Evolutionary conservation across 2,329 filamentous ascomycete genomes (phyloP), one percentile per base, ranked within the genome.

Genomic region (Saccharata proteae): DNA sequence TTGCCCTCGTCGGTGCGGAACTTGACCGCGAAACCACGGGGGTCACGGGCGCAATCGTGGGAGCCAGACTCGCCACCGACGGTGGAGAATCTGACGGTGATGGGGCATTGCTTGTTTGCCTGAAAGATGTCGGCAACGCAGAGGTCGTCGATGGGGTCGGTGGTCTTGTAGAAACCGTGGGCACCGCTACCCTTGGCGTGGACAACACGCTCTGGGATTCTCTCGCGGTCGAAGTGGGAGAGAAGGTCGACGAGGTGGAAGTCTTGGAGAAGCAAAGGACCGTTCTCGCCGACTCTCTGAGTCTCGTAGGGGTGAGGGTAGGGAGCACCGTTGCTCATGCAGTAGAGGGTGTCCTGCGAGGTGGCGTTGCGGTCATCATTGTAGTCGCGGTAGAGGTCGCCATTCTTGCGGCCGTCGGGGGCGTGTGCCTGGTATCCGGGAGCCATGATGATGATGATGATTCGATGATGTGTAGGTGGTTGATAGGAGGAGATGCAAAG

Each of bases 1-100:
- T 81, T 81, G n/a, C 77, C 77, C 43, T 82, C 72, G 12, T 77
- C 71, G 0, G 78, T 82, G 21, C 75, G 67, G 56, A 84, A 78
- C 57, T 83, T 84, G 40, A 80, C 63, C 2, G 76, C 67, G 45
- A 84, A 83, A 0, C 80, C 80, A 45, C 77, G 64, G 7, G 77
- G 77, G 42, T 85, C 79, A 37, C 80, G 71, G 18, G 76, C 77
- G 40, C 71, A 74, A 45, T 84, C 79, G 35, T 77, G 66, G 4
- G 74, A 80, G 5, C 78, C 78, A 36, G 71, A 72, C 53, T 83
- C 77, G 37, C 78, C 77, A 48, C 78, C 77, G 4, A 84, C 79
- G 2, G 80, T 85, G 0, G 77, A 83, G 55, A 85, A 83, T 4
- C 80, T 73, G 25, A 69, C 66, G 2, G 77, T 66, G 39, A 77